Base-by-base conservation (phyloP, 2,329 filamentous ascomycete genomes). In the Ceratocystis ficicola region DNA sequence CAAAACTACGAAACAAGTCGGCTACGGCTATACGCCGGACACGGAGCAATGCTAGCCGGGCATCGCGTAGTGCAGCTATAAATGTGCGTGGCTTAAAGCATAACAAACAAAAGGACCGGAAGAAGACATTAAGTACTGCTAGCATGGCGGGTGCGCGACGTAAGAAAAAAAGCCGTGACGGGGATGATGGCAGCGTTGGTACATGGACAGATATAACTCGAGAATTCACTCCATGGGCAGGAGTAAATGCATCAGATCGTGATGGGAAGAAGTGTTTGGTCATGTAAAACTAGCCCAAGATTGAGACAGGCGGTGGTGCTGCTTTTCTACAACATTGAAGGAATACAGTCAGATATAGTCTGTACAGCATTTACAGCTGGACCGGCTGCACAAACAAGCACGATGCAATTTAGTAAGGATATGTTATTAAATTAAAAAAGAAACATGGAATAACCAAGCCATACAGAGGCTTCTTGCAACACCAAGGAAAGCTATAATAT, bases 41-140 rank as follows among this genome's bases (percentile, higher is more conserved):
- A 30, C 77, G 76, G 46, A 85, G 82, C 70, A 78, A 83, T 50
- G 83, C 83, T 1, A 81, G 83, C 50, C 44, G 66, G 7, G 66
- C 66, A n/a, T 57, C 66, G 71, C 76, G 82, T 32, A 84, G 83
- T 66, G 83, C 83, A 5, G 79, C 82, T 8, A 85, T 82, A 73
- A 86, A 86, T 69, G 82, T 86, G 32, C 77, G 80, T 20, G 83
- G 86, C 68, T 83, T 83, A 67, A 74, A 76, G 68, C 78, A 76
- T 70, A 75, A 75, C 68, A 79, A 76, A 70, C 75, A 41, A 41
- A 41, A 41, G 10, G 36, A 41, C 15, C 36, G 74, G 62, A 77
- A 74, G 8, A 67, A 61, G 30, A 17, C 25, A 44, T 63, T 44
- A 60, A 62, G 41, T 15, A 41, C 36, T 10, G 36, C 57, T 2